These are phyloP conservation scores for Syzygium oleosum DNA, from an alignment of 345 rosid species.

Conservation along the genomic window DNA sequence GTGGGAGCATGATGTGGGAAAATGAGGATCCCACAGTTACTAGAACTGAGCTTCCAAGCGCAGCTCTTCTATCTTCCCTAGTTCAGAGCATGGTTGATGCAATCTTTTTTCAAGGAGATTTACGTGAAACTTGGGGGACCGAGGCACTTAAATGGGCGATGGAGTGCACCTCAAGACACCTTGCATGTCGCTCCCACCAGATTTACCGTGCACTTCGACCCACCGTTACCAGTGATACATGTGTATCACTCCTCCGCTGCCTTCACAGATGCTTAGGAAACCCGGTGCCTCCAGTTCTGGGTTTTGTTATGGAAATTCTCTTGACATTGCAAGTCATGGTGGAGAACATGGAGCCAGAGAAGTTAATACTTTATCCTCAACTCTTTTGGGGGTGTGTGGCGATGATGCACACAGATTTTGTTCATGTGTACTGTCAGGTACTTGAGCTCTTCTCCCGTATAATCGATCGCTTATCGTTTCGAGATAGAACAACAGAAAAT, in stretches of 20 bases:
- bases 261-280: slow-evolving; percentile 95
- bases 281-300: slow-evolving; percentile 92
- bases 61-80: slow-evolving; percentile 89
- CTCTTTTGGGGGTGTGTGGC: slow-evolving; percentile 99
- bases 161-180: slow-evolving; percentile 99
- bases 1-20: slow-evolving; percentile 99
- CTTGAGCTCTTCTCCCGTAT: slow-evolving; percentile 94
- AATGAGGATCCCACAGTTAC: slow-evolving; percentile 90
- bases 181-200: slow-evolving; percentile 98
- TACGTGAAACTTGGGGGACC: slow-evolving; percentile 95
- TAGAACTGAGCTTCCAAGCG: slow-evolving; percentile 89
- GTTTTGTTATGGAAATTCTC: slow-evolving; percentile 93
- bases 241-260: slow-evolving; percentile 90
- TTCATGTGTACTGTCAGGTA: slow-evolving; percentile 96
- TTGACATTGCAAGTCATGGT: slow-evolving; percentile 97
- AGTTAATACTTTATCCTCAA: slow-evolving; percentile 94
- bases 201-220: slow-evolving; percentile 96
- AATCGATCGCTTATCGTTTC: slow-evolving; percentile 78
- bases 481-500: slow-evolving; percentile 91
- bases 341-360: slow-evolving; percentile 99
- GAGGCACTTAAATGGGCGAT: slow-evolving; percentile 99
- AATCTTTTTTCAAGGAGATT: slow-evolving; percentile 98
- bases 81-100: slow-evolving; percentile 99
- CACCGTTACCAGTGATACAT: slow-evolving; percentile 86
- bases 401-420: slow-evolving; percentile 98